Evolutionary conservation across 2,329 filamentous ascomycete genomes (phyloP).

Genomic region (Furcasterigmium furcatum): DNA sequence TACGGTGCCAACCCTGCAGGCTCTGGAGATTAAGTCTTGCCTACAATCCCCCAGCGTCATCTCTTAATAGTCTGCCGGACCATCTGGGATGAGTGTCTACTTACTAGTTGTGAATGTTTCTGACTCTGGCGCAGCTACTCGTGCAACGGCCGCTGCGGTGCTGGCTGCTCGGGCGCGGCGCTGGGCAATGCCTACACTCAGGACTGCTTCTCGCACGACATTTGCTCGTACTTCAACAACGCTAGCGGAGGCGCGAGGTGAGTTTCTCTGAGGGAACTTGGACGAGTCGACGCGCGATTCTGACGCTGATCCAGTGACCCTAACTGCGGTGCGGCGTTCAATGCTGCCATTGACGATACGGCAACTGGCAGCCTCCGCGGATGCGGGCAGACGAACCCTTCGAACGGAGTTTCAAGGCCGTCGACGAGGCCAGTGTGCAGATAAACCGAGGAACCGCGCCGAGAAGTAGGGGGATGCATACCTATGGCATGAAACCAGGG

Average conservation of each 20-base stretch:
- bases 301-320: slow-evolving; percentile 29
- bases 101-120: neutral
- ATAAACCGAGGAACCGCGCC: too few species aligned
- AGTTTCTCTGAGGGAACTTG: slow-evolving; percentile 5
- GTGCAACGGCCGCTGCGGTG: slow-evolving; percentile 46
- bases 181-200: slow-evolving; percentile 46
- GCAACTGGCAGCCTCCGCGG: slow-evolving; percentile 27
- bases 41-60: too few species aligned
- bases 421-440: slow-evolving; percentile 20
- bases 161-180: slow-evolving; percentile 37
- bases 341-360: slow-evolving; percentile 39
- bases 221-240: slow-evolving; percentile 48
- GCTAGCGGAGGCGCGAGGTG: slow-evolving; percentile 43
- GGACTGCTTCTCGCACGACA: slow-evolving; percentile 47
- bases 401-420: slow-evolving; percentile 19
- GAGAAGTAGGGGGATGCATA: too few species aligned
- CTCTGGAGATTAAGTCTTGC: slow-evolving; percentile 41
- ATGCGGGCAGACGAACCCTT: slow-evolving; percentile 31
- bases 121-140: slow-evolving; percentile 31
- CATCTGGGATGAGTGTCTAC: too few species aligned
- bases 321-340: slow-evolving; percentile 42
- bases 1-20: slow-evolving; percentile 37
- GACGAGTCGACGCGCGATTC: neutral
- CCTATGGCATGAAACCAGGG: too few species aligned
- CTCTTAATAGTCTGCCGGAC: too few species aligned